Evolutionary conservation across 2,329 filamentous ascomycete genomes (phyloP).

Genomic region (Cucurbitaria berberidis): DNA sequence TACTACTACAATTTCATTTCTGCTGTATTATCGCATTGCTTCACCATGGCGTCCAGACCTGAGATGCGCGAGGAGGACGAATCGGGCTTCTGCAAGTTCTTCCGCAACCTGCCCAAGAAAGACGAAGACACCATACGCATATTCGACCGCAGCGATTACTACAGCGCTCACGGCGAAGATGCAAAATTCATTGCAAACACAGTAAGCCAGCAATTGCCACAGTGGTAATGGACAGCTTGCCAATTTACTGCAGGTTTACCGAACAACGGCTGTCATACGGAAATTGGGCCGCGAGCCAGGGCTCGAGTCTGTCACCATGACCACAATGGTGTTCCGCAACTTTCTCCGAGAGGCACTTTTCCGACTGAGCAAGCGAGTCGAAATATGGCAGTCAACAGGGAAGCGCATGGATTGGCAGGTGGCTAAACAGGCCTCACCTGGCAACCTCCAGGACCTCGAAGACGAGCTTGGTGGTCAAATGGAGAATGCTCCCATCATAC

Average conservation of each 20-base stretch:
- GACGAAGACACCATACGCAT: conserved; percentile 81
- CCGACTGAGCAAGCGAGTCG: conserved; percentile 85
- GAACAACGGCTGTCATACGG: conserved; percentile 93
- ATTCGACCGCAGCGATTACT: conserved; percentile 94
- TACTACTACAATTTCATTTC: background rate
- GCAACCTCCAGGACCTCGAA: conserved; percentile 95
- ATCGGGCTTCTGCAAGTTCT: conserved; percentile 94
- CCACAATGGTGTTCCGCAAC: conserved; percentile 90
- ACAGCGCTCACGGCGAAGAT: conserved; percentile 89
- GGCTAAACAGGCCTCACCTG: conserved; percentile 86
- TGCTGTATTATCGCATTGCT: background rate
- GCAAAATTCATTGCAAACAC: conserved; percentile 82
- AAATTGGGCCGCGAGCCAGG: conserved; percentile 86
- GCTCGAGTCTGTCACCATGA: conserved; percentile 93
- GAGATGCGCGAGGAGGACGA: conserved; percentile 86
- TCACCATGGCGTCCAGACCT: conserved; percentile 60
- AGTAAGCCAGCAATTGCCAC: conserved; percentile 52
- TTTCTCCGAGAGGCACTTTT: conserved; percentile 95
- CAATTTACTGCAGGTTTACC: conserved; percentile 75
- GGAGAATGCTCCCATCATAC: conserved; percentile 89
- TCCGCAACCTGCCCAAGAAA: conserved; percentile 78
- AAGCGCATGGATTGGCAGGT: conserved; percentile 88
- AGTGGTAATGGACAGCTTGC: background rate
- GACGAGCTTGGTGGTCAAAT: conserved; percentile 89
- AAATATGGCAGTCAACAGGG: conserved; percentile 82